Percentiles rank a stretch among this genome's conserved stretches.
Evolutionary conservation across 1,284 basidiomycete genomes (phyloP).

Genomic region (Kwoniella shivajii): DNA sequence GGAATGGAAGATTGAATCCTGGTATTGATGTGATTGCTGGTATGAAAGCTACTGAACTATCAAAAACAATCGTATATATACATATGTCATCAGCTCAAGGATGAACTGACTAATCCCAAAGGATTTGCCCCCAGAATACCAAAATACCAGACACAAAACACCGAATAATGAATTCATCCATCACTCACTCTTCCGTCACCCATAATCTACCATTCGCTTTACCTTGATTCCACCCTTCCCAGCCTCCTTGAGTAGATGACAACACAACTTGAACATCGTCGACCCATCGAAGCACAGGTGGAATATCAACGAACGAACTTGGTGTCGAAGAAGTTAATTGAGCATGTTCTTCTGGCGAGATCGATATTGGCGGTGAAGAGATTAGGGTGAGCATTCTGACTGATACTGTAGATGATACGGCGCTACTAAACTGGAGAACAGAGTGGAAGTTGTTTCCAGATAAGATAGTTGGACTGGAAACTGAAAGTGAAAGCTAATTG

Average conservation of each 20-base stretch:
- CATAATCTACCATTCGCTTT: constrained; percentile 67
- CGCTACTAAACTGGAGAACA: not conserved
- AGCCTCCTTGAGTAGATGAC: constrained; percentile 52
- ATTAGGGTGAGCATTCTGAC: constrained; percentile 11
- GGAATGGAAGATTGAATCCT: constrained; percentile 80
- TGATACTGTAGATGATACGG: not conserved
- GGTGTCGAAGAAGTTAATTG: constrained; percentile 73
- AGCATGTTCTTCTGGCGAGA: constrained; percentile 70
- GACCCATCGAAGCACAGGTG: constrained; percentile 71
- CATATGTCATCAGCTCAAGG: not conserved
- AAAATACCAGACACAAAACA: not conserved
- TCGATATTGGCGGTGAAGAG: constrained; percentile 41
- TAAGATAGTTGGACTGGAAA: not conserved
- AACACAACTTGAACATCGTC: constrained; percentile 69
- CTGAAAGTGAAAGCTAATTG: too few species aligned
- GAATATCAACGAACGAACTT: constrained; percentile 74
- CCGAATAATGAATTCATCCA: too few species aligned
- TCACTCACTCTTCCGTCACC: constrained; percentile 75
- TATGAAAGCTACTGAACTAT: constrained; percentile 75
- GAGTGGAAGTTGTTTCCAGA: not conserved
- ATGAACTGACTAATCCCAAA: not conserved
- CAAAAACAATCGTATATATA: not conserved
- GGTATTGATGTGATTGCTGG: constrained; percentile 54
- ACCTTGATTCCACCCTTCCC: constrained; percentile 53
- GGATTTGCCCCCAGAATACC: not conserved